Base-by-base conservation (phyloP, 2,329 filamentous ascomycete genomes). In the Aphanocladium album region DNA sequence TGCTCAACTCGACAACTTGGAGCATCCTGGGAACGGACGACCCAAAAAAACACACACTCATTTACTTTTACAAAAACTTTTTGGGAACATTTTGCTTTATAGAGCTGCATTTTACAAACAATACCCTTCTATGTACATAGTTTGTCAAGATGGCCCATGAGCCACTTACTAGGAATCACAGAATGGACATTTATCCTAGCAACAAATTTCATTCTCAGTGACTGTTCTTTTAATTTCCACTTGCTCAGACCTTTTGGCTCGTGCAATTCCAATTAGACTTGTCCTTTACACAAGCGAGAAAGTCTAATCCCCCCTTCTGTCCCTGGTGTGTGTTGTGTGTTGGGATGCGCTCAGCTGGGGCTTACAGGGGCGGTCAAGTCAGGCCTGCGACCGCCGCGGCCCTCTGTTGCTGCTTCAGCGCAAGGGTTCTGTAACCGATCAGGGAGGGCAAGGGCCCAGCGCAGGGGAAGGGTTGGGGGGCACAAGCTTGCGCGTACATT, bases 71-170 rank as follows among this genome's bases (percentile, higher is more conserved):
- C 11, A 5, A 27, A 19, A 19, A 9, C 17, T 5, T 47, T 57
- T 57, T 53, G 35, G 30, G 54, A n/a, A 55, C 41, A 8, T 25
- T 53, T 21, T 27, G n/a, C n/a, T 27, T 47, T 49, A 39, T 57
- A 57, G 30, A 57, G 39, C 41, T 49, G 54, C 43, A 37, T 47
- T 47, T 57, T 51, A 33, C 54, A 37, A 37, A 51, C n/a, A 49
- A 57, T 39, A 57, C 43, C 33, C 54, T 57, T 57, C 43, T n/a
- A 17, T 47, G 54, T 57, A 57, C 33, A 57, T 57, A 57, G 54
- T 27, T 16, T 52, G 33, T 35, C 12, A 39, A 1, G 2, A 23
- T 16, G 16, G 37, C 52, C 21, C 30, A 21, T 25, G 49, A 52
- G 49, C 30, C 7, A 27, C 23, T 46, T 46, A 46, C 43, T 49